phyloP scores from a whole-genome alignment of 2,329 filamentous ascomycete genomes.

The Trichophaea hybrida region DNA sequence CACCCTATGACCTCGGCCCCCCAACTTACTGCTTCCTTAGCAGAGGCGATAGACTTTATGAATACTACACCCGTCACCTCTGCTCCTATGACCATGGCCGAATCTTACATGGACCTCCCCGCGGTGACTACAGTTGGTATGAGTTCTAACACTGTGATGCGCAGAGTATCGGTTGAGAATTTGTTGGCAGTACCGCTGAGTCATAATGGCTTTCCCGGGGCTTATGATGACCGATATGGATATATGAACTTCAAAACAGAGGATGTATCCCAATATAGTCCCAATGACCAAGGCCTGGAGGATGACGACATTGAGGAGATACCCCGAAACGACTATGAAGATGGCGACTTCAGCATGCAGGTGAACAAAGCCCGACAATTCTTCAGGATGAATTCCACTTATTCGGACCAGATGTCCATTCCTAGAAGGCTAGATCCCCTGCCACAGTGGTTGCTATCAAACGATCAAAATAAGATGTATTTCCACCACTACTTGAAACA shows the following conservation, averaged over 20 bases:
- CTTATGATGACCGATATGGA: constrained; percentile 1
- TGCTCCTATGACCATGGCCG: constrained; percentile 12
- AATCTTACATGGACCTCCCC: constrained; percentile 13
- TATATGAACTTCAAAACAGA: constrained; percentile 6
- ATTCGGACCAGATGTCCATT: constrained; percentile 34
- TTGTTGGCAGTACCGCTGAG: constrained; percentile 12
- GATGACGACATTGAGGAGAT: constrained; percentile 25
- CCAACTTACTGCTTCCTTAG: constrained; percentile 1
- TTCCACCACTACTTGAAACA: constrained; percentile 64
- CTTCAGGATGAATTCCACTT: constrained; percentile 16
- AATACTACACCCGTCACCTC: background rate
- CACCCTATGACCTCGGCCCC: constrained; percentile 11
- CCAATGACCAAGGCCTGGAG: background rate
- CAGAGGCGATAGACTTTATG: constrained; percentile 2
- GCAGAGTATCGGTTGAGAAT: constrained; percentile 22
- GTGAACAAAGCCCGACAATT: background rate
- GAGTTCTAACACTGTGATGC: constrained; percentile 14
- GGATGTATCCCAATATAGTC: background rate
- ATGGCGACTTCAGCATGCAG: constrained; percentile 7
- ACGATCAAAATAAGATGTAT: constrained; percentile 67
- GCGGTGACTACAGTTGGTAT: constrained; percentile 14
- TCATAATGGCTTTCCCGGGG: background rate
- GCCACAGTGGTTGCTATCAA: constrained; percentile 46
- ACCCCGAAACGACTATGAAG: constrained; percentile 14
- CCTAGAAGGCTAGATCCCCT: constrained; percentile 43